phyloP scores from a whole-genome alignment of 2,329 filamentous ascomycete species.

The Microsporum ferrugineum region DNA sequence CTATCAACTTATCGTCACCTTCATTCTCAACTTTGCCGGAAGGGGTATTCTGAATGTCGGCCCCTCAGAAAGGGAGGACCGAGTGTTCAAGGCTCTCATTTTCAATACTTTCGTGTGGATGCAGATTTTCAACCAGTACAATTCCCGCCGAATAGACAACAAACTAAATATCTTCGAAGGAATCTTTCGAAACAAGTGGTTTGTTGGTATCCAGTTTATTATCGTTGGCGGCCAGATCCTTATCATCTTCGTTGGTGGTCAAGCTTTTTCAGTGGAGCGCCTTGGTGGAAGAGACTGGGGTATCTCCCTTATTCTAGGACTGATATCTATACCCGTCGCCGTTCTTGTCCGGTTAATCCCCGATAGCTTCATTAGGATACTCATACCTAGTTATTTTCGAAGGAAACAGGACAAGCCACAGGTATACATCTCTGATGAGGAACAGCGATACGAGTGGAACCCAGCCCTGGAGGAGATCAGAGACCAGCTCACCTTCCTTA shows the following conservation, averaged over 20 bases:
- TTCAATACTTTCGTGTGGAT: conserved; percentile 99
- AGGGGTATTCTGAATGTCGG: conserved; percentile 47
- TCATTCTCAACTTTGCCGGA: conserved; percentile 71
- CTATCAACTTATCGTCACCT: conserved; percentile 72
- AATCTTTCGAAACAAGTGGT: conserved; percentile 34
- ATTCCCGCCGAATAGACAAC: conserved; percentile 34
- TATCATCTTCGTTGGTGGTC: conserved; percentile 59
- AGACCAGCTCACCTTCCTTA: conserved; percentile 53
- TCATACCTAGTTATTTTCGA: conserved; percentile 32
- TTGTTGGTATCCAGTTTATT: conserved; percentile 51
- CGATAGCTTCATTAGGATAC: conserved; percentile 41
- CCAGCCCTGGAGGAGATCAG: conserved; percentile 51
- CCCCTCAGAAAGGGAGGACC: conserved; percentile 29
- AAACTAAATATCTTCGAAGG: conserved; percentile 37
- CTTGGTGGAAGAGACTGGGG: conserved; percentile 58
- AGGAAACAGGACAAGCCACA: conserved; percentile 31
- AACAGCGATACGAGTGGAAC: conserved; percentile 44
- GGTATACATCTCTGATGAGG: conserved; percentile 36
- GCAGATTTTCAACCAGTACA: conserved; percentile 63
- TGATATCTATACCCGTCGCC: conserved; percentile 55
- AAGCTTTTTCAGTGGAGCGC: conserved; percentile 51
- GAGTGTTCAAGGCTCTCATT: conserved; percentile 63
- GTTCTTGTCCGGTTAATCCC: conserved; percentile 50
- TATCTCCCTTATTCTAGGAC: conserved; percentile 56
- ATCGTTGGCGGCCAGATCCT: conserved; percentile 60